Evolutionary conservation across 2,329 filamentous ascomycete species (phyloP), one percentile per base, ranked within the genome.

Genomic region (Xylariales sp.): DNA sequence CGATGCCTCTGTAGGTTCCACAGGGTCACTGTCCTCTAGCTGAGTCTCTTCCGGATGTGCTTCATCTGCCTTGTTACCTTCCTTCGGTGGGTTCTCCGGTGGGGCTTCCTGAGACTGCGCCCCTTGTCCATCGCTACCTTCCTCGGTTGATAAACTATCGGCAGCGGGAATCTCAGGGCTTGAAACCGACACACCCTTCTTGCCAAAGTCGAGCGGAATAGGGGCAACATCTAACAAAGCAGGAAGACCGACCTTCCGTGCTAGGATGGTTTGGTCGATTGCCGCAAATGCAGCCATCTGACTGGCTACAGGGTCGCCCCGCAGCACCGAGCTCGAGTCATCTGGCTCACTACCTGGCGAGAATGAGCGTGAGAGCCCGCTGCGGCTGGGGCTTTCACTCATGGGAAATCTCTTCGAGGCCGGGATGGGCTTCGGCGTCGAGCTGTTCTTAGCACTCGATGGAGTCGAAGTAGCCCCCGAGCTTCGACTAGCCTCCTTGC

Each of bases 251-350:
- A 83, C 67, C 40, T 67, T 71, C 35, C 70, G 65, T 0, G 73
- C 66, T 1, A 83, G 63, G 32, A 82, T 81, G 33, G 70, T 74
- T 52, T 82, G 78, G 40, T 83, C 79, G 16, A 81, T 67, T 2
- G 76, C 78, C n/a, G 76, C 72, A 56, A 81, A 83, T 1, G 76
- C 76, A 7, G 75, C 74, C 28, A 67, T 65, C 49, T 82, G 77
- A 44, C 69, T 74, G 10, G 64, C 61, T 4, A 72, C 59, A 3
- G 63, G 52, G 11, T 58, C 55, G 23, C 60, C 60, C 12, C 48
- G 45, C 8, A 45, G 48, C 5, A 58, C 46, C 6, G 49, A 40
- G 12, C 48, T 47, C 4, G 51, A 43, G 6, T 49, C 51, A 16
- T 57, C 55, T 14, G 15, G 24, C 12, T 51, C 55, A 39, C 62